Percentiles rank a stretch among this genome's conserved stretches.
Conservation (phyloP, 2,329 filamentous ascomycete species). For the Botrytis galanthina region DNA sequence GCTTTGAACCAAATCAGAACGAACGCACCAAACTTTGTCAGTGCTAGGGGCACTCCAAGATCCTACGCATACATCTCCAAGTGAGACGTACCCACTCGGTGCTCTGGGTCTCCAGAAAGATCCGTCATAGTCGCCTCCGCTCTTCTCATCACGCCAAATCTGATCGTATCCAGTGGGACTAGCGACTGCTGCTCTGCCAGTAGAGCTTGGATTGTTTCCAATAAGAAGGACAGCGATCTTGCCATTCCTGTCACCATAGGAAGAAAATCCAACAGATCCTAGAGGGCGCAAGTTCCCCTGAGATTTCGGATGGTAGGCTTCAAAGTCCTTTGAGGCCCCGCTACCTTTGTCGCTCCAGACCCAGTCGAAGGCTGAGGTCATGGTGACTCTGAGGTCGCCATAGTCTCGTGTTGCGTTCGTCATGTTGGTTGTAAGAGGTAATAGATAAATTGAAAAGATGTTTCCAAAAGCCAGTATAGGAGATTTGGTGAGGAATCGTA, state of each 20-base stretch:
- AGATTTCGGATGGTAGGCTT: neutral
- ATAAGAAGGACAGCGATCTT: neutral
- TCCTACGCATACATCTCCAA: neutral
- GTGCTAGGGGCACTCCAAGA: neutral
- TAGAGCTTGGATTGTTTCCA: neutral
- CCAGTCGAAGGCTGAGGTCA: constrained; percentile 1
- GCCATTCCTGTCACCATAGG: neutral
- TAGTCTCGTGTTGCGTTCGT: constrained; percentile 1
- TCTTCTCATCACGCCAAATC: neutral
- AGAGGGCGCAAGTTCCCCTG: neutral
- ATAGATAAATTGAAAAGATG: neutral
- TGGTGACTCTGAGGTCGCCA: constrained; percentile 2
- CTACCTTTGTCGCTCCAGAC: neutral
- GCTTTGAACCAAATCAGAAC: neutral
- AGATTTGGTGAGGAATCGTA: neutral
- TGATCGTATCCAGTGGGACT: neutral
- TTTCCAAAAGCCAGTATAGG: neutral
- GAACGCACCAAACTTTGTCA: neutral
- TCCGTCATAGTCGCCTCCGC: neutral
- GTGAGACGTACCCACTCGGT: neutral
- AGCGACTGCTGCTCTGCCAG: neutral
- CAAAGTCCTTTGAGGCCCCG: neutral
- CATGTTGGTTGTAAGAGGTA: neutral
- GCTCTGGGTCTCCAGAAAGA: constrained; percentile 1
- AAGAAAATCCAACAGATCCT: neutral